Conservation (phyloP, 345 rosid species). For the Mangifera indica region DNA sequence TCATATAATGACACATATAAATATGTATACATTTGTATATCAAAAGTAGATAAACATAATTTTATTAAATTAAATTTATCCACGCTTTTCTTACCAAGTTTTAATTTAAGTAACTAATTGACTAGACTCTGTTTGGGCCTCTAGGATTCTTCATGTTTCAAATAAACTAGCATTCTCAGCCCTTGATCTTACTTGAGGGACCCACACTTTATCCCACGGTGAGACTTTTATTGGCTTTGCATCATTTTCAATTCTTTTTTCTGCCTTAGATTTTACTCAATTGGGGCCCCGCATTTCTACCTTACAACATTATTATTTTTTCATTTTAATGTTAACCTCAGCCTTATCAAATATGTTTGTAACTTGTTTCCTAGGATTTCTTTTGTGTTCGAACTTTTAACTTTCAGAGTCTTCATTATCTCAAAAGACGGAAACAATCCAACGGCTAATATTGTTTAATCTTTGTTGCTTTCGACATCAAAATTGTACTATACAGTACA, state of each 20-base stretch:
- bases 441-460: background rate
- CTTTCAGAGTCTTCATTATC: background rate
- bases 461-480: too few relatives aligned
- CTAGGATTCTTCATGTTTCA: background rate
- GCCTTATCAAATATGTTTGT: constrained; percentile 13
- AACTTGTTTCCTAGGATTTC: background rate
- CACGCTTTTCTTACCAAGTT: background rate
- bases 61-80: too few relatives aligned
- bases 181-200: background rate
- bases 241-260: constrained; percentile 27
- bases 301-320: background rate
- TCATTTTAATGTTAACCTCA: constrained; percentile 22
- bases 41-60: too few relatives aligned
- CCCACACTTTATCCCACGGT: background rate
- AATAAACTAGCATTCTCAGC: background rate
- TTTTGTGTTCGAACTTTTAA: background rate
- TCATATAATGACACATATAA: too few relatives aligned
- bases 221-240: constrained; percentile 9
- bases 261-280: constrained; percentile 35
- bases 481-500: background rate
- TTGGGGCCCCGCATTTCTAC: background rate
- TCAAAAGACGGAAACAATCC: background rate
- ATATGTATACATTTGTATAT: too few relatives aligned
- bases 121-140: background rate
- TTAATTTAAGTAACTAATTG: background rate